phyloP scores from a whole-genome alignment of 768 basidiomycete species.

The Psilocybe sp. region DNA sequence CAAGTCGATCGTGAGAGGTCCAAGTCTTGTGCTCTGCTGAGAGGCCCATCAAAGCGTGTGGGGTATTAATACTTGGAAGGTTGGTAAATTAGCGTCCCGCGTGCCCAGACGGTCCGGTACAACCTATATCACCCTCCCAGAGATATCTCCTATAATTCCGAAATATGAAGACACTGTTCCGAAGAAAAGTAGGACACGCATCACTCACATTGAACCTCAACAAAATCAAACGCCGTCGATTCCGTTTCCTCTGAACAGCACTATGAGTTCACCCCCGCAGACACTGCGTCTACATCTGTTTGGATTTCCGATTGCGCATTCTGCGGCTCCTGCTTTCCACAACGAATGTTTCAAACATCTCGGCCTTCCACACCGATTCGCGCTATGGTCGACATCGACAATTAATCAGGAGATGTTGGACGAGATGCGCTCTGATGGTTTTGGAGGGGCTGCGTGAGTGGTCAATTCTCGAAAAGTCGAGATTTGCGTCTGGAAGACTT shows the following conservation, averaged over 20 bases:
- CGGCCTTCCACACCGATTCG: not conserved
- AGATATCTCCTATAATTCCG: too few relatives aligned
- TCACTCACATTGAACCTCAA: not conserved
- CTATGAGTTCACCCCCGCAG: not conserved
- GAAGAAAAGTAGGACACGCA: too few relatives aligned
- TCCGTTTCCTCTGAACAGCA: too few relatives aligned
- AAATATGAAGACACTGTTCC: too few relatives aligned
- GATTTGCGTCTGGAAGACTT: not conserved
- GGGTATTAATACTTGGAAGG: too few relatives aligned
- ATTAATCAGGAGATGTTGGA: constrained; percentile 1
- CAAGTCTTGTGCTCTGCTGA: too few relatives aligned
- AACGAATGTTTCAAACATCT: constrained; percentile 2
- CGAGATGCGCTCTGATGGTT: not conserved
- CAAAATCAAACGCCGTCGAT: not conserved
- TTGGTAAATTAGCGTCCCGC: too few relatives aligned
- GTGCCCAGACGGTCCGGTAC: too few relatives aligned
- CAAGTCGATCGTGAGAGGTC: too few relatives aligned
- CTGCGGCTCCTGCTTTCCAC: constrained; percentile 3
- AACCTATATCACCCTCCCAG: too few relatives aligned
- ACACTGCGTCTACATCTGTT: constrained; percentile 1
- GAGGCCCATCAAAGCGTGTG: too few relatives aligned
- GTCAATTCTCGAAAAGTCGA: not conserved
- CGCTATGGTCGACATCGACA: constrained; percentile 1
- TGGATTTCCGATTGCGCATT: constrained; percentile 3
- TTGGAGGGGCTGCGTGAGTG: constrained; percentile 4